These are phyloP conservation scores for Globisporangium perplexum DNA, from an alignment of 352 stramenopile genomes.

Conservation along the genomic window DNA sequence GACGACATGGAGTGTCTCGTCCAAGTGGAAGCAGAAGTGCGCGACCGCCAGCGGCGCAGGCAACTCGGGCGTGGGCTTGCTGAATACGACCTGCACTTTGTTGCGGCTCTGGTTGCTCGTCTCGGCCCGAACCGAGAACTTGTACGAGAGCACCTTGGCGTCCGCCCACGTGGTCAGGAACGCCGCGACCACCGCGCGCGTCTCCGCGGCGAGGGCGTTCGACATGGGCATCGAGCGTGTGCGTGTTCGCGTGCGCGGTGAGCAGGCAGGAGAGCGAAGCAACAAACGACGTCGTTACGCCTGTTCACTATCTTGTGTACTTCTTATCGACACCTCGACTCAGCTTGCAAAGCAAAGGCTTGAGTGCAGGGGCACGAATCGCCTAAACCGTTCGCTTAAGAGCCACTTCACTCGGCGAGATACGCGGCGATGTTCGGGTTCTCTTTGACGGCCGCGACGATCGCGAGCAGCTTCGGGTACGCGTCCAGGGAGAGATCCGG, in stretches of 20 bases:
- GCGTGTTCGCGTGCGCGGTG: too few species aligned
- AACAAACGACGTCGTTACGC: too few species aligned
- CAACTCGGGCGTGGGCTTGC: slow-evolving; percentile 36
- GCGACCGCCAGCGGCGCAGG: slow-evolving; percentile 41
- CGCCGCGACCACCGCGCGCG: slow-evolving; percentile 28
- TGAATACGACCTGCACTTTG: slow-evolving; percentile 56
- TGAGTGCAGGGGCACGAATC: too few species aligned
- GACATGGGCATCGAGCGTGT: slow-evolving; percentile 14
- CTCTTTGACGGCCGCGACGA: slow-evolving; percentile 27
- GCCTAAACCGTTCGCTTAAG: too few species aligned
- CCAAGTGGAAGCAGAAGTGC: slow-evolving; percentile 53
- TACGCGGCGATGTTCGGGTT: slow-evolving; percentile 29
- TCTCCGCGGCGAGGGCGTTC: slow-evolving; percentile 27
- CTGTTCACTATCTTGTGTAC: too few species aligned
- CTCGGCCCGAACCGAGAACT: slow-evolving; percentile 37
- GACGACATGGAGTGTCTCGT: slow-evolving; percentile 30
- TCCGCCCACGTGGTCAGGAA: slow-evolving; percentile 41
- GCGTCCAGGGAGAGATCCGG: slow-evolving; percentile 15
- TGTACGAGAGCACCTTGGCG: slow-evolving; percentile 43
- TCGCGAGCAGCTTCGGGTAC: slow-evolving; percentile 32
- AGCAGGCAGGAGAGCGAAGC: too few species aligned
- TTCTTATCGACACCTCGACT: too few species aligned
- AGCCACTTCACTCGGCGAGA: slow-evolving; percentile 5
- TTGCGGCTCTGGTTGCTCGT: slow-evolving; percentile 24
- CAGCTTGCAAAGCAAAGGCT: too few species aligned